Conservation (phyloP, 179 eudicot species). For the Dionaea muscipula region DNA sequence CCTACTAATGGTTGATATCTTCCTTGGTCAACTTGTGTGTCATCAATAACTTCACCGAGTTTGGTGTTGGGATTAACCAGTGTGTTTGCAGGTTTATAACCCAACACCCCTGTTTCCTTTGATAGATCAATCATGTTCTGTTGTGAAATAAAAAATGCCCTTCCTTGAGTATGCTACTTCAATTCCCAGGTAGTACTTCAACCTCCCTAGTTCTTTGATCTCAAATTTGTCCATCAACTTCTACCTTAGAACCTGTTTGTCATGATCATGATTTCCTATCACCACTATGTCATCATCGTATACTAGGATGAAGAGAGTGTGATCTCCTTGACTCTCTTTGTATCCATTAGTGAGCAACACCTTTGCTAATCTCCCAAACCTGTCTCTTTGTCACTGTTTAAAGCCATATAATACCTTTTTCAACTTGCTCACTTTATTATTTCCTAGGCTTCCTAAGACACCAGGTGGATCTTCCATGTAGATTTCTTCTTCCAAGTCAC, state of each 20-base stretch:
- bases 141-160: slow-evolving; percentile 1
- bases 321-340: not conserved
- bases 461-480: too few species aligned
- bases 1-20: not conserved
- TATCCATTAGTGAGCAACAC: not conserved
- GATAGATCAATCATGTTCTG: not conserved
- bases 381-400: not conserved
- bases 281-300: not conserved
- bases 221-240: not conserved
- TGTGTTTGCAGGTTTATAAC: not conserved
- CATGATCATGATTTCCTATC: not conserved
- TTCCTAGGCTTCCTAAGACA: slow-evolving; percentile 1
- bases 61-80: not conserved
- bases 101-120: not conserved
- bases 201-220: not conserved
- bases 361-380: slow-evolving; percentile 2
- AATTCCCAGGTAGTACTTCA: not conserved
- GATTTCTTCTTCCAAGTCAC: too few species aligned
- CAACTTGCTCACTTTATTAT: not conserved
- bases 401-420: not conserved
- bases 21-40: not conserved
- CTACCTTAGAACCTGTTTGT: not conserved
- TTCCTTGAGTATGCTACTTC: not conserved
- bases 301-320: not conserved
- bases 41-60: not conserved